These are phyloP conservation scores for Kuraishia cidri DNA, from an alignment of 805 yeast species.

Conservation along the genomic window DNA sequence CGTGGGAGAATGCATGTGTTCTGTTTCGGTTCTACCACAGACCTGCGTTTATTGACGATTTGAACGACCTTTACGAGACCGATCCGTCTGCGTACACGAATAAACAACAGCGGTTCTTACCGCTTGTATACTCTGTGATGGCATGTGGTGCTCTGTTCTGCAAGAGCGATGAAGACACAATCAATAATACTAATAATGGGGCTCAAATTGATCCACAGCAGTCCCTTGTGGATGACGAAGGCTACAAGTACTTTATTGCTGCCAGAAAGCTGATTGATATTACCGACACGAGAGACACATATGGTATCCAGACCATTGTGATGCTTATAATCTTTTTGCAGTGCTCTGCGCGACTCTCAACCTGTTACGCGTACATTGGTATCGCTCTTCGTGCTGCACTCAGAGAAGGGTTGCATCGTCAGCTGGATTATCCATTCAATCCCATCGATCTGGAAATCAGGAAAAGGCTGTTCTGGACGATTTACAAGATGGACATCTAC, in stretches of 20 bases:
- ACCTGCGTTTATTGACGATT: conserved; percentile 67
- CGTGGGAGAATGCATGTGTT: conserved; percentile 84
- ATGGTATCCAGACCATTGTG: conserved; percentile 77
- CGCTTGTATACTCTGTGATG: conserved; percentile 76
- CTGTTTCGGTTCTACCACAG: conserved; percentile 80
- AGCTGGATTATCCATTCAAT: conserved; percentile 51
- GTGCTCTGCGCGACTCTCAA: conserved; percentile 79
- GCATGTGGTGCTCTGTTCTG: conserved; percentile 82
- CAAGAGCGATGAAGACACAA: conserved; percentile 34
- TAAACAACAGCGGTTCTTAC: conserved; percentile 66
- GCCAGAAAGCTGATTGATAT: conserved; percentile 76
- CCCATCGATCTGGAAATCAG: conserved; percentile 79
- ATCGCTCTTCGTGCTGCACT: conserved; percentile 77
- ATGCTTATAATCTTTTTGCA: conserved; percentile 82
- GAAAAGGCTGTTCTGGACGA: conserved; percentile 82
- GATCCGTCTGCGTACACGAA: conserved; percentile 68
- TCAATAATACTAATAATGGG: conserved; percentile 11
- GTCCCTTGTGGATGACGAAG: conserved; percentile 57
- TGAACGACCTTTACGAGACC: conserved; percentile 67
- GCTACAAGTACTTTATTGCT: conserved; percentile 70
- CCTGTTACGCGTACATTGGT: conserved; percentile 86
- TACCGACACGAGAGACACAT: conserved; percentile 74
- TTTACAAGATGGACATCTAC: conserved; percentile 85
- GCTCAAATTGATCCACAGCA: conserved; percentile 12
- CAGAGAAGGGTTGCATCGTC: conserved; percentile 77